A percentile compares a stretch with the other conserved stretches of the same genome.
These are phyloP conservation scores for Pseudogymnoascus sp. DNA, from an alignment of 2,329 filamentous ascomycete genomes.

Conservation along the genomic window DNA sequence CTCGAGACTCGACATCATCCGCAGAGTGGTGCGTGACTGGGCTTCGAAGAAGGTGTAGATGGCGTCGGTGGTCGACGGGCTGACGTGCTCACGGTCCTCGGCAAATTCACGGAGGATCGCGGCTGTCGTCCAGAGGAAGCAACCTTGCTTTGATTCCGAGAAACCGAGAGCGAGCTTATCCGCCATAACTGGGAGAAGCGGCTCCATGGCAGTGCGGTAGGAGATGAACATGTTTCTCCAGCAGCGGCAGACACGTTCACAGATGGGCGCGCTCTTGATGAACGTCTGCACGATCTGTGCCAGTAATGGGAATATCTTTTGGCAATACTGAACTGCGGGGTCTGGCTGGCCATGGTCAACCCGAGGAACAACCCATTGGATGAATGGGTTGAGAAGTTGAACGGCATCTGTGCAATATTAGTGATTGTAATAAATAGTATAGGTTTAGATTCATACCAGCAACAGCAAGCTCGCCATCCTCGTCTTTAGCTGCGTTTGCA, in stretches of 20 bases:
- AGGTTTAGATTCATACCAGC: constrained; percentile 53
- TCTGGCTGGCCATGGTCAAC: constrained; percentile 67
- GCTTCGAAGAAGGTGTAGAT: constrained; percentile 95
- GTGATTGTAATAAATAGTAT: background rate
- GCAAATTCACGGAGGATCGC: constrained; percentile 94
- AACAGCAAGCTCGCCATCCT: constrained; percentile 76
- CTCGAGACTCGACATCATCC: constrained; percentile 78
- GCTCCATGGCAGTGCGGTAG: constrained; percentile 81
- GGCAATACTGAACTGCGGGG: constrained; percentile 91
- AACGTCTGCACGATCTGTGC: constrained; percentile 85
- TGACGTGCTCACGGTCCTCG: constrained; percentile 78
- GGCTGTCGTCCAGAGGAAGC: constrained; percentile 97
- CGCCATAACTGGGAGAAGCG: constrained; percentile 76
- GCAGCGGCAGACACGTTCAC: constrained; percentile 87
- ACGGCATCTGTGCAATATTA: constrained; percentile 61
- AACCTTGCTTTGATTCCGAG: constrained; percentile 77
- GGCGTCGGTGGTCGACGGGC: constrained; percentile 70
- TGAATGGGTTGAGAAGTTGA: constrained; percentile 84
- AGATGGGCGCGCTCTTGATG: constrained; percentile 75
- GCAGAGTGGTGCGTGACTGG: constrained; percentile 82
- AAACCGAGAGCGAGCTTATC: constrained; percentile 85
- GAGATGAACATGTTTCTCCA: constrained; percentile 97
- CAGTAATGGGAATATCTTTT: constrained; percentile 84
- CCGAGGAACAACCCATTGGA: constrained; percentile 69
- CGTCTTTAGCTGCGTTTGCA: constrained; percentile 76